These are phyloP conservation scores for Orbilia quercus DNA, from an alignment of 2,329 filamentous ascomycete species.

Conservation along the genomic window DNA sequence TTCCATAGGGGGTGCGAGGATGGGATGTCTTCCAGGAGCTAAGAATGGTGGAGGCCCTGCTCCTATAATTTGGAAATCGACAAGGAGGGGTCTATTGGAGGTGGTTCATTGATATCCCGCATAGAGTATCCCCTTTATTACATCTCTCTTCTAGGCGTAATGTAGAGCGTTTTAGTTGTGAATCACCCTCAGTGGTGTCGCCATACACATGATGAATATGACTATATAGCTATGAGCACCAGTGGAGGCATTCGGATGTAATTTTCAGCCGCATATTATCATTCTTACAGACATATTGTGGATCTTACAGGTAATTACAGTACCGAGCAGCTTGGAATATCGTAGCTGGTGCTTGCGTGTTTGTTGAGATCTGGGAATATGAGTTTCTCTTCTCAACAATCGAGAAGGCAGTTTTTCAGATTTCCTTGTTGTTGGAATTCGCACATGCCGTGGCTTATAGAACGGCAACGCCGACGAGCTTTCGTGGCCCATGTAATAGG, in stretches of 20 bases:
- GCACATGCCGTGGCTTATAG: slow-evolving; percentile 42
- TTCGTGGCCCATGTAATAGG: slow-evolving; percentile 32
- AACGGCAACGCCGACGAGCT: slow-evolving; percentile 44
- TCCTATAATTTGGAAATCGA: slow-evolving; percentile 6
- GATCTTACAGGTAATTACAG: slow-evolving; percentile 24
- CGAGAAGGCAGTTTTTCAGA: slow-evolving; percentile 33
- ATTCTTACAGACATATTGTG: background rate
- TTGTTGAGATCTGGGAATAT: background rate
- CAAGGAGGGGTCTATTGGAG: slow-evolving; percentile 7
- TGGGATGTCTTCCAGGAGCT: slow-evolving; percentile 1
- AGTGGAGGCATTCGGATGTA: background rate
- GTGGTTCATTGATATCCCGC: slow-evolving; percentile 2
- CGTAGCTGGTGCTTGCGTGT: background rate
- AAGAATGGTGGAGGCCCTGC: slow-evolving; percentile 19
- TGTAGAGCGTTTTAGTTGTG: slow-evolving; percentile 17
- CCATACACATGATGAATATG: background rate
- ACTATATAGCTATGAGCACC: too few species aligned
- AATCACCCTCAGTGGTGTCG: background rate
- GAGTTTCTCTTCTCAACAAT: slow-evolving; percentile 5
- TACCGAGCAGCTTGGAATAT: slow-evolving; percentile 1
- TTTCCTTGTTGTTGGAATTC: slow-evolving; percentile 49
- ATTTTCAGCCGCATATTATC: slow-evolving; percentile 23
- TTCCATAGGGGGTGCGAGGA: slow-evolving; percentile 17
- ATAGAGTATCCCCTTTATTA: slow-evolving; percentile 19
- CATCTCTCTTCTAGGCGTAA: slow-evolving; percentile 5